Conservation (phyloP, 306 rosid species). For the Malus orientalis region DNA sequence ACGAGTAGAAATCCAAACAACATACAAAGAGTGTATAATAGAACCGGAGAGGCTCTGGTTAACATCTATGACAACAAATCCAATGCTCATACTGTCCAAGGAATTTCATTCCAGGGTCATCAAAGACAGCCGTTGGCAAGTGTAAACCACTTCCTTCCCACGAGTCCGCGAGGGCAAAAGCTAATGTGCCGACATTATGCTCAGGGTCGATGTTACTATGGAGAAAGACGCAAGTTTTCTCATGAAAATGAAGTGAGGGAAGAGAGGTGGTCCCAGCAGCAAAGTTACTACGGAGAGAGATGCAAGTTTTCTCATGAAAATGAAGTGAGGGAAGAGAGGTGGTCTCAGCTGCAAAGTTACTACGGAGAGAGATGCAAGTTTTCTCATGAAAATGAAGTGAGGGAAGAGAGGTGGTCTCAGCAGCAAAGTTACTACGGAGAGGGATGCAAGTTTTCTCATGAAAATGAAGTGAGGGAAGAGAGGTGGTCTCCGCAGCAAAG, state of each 20-base stretch:
- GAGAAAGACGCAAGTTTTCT: slow-evolving; percentile 61
- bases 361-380: no score
- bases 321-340: slow-evolving; percentile 4
- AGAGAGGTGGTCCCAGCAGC: slow-evolving; percentile 2
- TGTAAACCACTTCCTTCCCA: slow-evolving; percentile 13
- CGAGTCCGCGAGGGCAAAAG: slow-evolving; percentile 2
- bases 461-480: background rate
- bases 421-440: slow-evolving; percentile 43
- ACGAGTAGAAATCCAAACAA: background rate
- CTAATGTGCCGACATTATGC: slow-evolving; percentile 52
- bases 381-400: no score
- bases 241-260: slow-evolving; percentile 30
- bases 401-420: no score
- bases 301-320: slow-evolving; percentile 63
- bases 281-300: slow-evolving; percentile 50
- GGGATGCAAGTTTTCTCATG: slow-evolving; percentile 63
- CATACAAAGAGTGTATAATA: background rate
- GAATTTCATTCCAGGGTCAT: background rate
- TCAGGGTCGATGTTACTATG: slow-evolving; percentile 55
- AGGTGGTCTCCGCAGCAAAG: background rate
- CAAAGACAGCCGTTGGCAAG: slow-evolving; percentile 27
- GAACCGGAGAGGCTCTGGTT: background rate
- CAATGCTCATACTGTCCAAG: no score
- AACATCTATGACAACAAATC: background rate
- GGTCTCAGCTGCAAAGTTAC: background rate